These are phyloP conservation scores for Talaromyces pinophilus DNA, from an alignment of 2,329 filamentous ascomycete genomes.

Conservation along the genomic window DNA sequence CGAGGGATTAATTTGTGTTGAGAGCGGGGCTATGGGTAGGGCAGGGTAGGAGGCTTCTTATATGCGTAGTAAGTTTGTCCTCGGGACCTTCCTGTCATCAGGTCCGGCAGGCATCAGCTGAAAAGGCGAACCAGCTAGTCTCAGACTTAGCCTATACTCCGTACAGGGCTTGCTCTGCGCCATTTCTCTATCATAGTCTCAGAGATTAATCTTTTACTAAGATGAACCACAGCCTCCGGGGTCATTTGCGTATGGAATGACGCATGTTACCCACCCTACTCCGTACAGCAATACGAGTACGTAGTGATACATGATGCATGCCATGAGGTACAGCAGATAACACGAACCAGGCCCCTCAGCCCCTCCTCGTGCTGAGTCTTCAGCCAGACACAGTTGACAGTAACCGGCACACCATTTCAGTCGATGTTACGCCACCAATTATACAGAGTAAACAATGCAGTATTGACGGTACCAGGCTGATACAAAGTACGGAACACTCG, in stretches of 20 bases:
- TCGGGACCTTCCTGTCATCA: conserved; percentile 14
- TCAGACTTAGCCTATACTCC: not conserved
- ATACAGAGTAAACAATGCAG: not conserved
- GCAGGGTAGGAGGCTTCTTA: conserved; percentile 19
- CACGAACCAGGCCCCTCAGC: conserved; percentile 8
- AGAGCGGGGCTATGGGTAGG: conserved; percentile 7
- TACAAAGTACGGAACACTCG: not conserved
- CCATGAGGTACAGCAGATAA: not conserved
- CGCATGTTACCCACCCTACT: conserved; percentile 1
- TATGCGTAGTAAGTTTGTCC: conserved; percentile 13
- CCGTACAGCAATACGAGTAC: not conserved
- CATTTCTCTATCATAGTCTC: not conserved
- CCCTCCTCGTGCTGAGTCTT: not conserved
- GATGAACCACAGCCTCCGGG: not conserved
- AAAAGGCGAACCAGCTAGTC: not conserved
- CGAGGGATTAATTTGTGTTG: conserved; percentile 3
- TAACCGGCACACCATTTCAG: not conserved
- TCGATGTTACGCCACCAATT: not conserved
- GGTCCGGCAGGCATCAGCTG: conserved; percentile 15
- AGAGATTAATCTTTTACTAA: not conserved
- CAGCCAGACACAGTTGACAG: not conserved
- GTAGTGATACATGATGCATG: not conserved
- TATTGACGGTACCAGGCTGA: not conserved
- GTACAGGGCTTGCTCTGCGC: not conserved
- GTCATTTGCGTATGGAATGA: conserved; percentile 1